Evolutionary conservation across 352 stramenopile genomes (phyloP).

Genomic region (Pythium insidiosum): DNA sequence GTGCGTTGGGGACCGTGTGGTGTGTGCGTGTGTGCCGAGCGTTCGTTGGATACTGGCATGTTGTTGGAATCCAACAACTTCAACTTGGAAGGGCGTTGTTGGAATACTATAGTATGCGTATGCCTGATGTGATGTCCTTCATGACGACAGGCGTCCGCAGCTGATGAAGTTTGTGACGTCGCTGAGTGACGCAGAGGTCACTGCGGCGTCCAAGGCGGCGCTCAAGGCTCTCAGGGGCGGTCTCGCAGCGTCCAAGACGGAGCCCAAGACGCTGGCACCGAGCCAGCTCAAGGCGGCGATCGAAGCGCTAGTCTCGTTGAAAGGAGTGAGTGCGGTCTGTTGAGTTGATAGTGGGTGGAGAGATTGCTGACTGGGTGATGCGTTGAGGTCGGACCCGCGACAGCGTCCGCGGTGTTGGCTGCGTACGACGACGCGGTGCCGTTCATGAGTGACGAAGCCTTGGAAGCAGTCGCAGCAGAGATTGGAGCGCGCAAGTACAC

Average conservation of each 20-base stretch:
- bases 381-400: conserved; percentile 75
- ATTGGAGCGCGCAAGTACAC: conserved; percentile 79
- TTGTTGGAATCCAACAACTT: conserved; percentile 65
- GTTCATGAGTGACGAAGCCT: conserved; percentile 77
- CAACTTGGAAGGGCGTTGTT: too few relatives aligned
- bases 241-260: conserved; percentile 44
- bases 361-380: conserved; percentile 72
- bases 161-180: conserved; percentile 64
- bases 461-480: conserved; percentile 54
- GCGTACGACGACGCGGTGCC: conserved; percentile 56
- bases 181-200: conserved; percentile 34
- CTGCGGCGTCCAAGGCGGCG: conserved; percentile 31
- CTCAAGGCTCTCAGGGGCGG: conserved; percentile 31
- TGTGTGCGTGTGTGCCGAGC: conserved; percentile 56
- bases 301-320: conserved; percentile 45
- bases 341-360: conserved; percentile 75
- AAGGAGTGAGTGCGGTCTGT: conserved; percentile 60
- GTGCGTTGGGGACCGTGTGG: too few relatives aligned
- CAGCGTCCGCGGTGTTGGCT: conserved; percentile 59
- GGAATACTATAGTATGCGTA: too few relatives aligned
- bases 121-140: too few relatives aligned
- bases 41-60: conserved; percentile 68
- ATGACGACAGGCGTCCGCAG: conserved; percentile 37
- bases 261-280: conserved; percentile 50
- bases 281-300: conserved; percentile 31